Percentiles rank a stretch among this genome's conserved stretches.
Conservation (phyloP, 2,329 filamentous ascomycete species). For the Colletotrichum tabaci region DNA sequence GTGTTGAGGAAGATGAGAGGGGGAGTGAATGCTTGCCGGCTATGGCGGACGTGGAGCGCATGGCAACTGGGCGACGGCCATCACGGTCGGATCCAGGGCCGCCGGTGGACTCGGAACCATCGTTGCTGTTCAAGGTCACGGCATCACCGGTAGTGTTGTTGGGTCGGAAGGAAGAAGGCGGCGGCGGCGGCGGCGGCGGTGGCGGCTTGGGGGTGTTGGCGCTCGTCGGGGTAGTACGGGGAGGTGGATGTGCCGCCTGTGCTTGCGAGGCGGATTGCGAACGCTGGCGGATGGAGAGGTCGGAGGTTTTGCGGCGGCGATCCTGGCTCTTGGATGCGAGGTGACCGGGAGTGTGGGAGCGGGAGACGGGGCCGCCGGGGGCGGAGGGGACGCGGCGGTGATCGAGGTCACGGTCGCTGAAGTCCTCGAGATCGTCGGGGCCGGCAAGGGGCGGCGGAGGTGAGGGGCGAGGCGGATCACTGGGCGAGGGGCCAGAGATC, state of each 20-base stretch:
- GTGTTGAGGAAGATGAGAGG: conserved; percentile 34
- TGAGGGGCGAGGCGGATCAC: conserved; percentile 49
- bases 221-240: conserved; percentile 42
- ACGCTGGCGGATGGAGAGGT: conserved; percentile 68
- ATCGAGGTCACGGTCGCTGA: conserved; percentile 47
- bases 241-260: conserved; percentile 46
- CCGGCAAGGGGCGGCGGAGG: conserved; percentile 26
- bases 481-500: conserved; percentile 58
- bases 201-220: conserved; percentile 40
- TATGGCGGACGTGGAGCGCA: conserved; percentile 70
- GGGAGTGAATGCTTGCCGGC: conserved; percentile 48
- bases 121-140: conserved; percentile 32
- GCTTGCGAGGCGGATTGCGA: conserved; percentile 64
- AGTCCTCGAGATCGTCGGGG: conserved; percentile 46
- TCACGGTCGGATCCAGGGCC: conserved; percentile 47
- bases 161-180: conserved; percentile 39
- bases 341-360: conserved; percentile 75
- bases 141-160: conserved; percentile 44
- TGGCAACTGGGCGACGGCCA: conserved; percentile 59
- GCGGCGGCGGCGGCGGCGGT: conserved; percentile 29
- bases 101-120: conserved; percentile 47
- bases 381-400: conserved; percentile 43
- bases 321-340: conserved; percentile 71
- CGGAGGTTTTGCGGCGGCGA: conserved; percentile 65
- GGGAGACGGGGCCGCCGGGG: conserved; percentile 56